Percentiles rank a stretch among this genome's conserved stretches.
These are phyloP conservation scores for Oxytropis ochrocephala DNA, from an alignment of 306 rosid genomes.

Conservation along the genomic window DNA sequence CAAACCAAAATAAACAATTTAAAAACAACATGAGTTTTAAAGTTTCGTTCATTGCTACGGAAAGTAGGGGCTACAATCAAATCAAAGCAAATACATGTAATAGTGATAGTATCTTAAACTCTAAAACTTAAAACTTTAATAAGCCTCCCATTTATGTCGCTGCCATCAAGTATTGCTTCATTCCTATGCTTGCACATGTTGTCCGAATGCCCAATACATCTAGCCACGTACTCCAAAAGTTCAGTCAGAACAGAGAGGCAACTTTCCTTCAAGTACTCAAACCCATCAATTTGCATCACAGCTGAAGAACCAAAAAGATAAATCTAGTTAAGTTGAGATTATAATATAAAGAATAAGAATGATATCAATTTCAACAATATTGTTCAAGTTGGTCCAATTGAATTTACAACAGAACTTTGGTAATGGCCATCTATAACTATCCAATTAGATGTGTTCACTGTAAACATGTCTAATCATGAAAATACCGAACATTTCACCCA, in stretches of 20 bases:
- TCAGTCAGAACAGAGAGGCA: conserved; percentile 78
- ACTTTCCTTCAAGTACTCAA: conserved; percentile 80
- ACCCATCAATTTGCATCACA: conserved; percentile 90
- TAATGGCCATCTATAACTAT: neutral
- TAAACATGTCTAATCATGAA: neutral
- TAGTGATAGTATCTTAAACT: too few species aligned
- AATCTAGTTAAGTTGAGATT: conserved; percentile 7
- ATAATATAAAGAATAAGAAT: neutral
- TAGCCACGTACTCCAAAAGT: conserved; percentile 81
- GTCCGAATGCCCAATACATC: conserved; percentile 61
- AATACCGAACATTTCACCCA: neutral
- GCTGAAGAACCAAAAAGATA: conserved; percentile 34
- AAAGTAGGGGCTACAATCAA: too few species aligned
- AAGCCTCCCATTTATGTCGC: conserved; percentile 76
- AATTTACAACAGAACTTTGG: neutral
- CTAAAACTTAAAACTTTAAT: too few species aligned
- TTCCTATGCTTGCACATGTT: conserved; percentile 50
- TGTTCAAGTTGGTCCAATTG: neutral
- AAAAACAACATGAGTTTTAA: too few species aligned
- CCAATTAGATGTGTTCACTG: neutral
- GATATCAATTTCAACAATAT: too few species aligned
- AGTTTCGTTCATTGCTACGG: too few species aligned
- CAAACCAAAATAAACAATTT: too few species aligned
- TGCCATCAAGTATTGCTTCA: too few species aligned
- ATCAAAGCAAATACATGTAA: too few species aligned